Conservation (phyloP, 306 rosid genomes). For the Lotus japonicus region DNA sequence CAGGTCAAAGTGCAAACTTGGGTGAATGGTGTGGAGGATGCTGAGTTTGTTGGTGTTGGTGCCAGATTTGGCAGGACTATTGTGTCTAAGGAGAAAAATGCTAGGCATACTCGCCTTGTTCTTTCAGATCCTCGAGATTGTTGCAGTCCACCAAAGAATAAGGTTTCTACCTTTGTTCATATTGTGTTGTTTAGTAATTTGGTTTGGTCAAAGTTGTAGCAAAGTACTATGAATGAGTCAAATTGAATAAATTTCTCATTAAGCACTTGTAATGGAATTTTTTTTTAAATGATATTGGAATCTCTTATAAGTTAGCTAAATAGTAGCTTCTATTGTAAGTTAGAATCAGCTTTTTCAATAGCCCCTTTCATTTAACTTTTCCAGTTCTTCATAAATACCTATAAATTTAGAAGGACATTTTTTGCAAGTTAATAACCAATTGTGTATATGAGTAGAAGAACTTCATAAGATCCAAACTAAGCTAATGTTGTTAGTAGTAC, state of each 20-base stretch:
- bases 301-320: too few relatives aligned
- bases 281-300: too few relatives aligned
- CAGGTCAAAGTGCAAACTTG: constrained; percentile 99
- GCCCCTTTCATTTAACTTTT: too few relatives aligned
- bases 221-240: not conserved
- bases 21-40: constrained; percentile 69
- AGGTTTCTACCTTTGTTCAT: constrained; percentile 54
- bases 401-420: too few relatives aligned
- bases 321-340: too few relatives aligned
- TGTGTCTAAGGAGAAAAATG: constrained; percentile 87
- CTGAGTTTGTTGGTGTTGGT: constrained; percentile 87
- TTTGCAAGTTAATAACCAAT: too few relatives aligned
- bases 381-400: too few relatives aligned
- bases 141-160: constrained; percentile 55
- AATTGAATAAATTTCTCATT: too few relatives aligned
- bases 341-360: too few relatives aligned
- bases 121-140: constrained; percentile 81
- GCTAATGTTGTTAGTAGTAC: not conserved
- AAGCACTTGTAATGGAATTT: too few relatives aligned
- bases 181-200: constrained; percentile 5
- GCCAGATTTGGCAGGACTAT: constrained; percentile 88
- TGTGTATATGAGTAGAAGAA: too few relatives aligned
- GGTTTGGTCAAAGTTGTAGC: not conserved
- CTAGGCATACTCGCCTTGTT: constrained; percentile 55
- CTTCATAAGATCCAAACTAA: too few relatives aligned